Conservation (phyloP, 1,284 basidiomycete species). For the Schizophyllum amplum region DNA sequence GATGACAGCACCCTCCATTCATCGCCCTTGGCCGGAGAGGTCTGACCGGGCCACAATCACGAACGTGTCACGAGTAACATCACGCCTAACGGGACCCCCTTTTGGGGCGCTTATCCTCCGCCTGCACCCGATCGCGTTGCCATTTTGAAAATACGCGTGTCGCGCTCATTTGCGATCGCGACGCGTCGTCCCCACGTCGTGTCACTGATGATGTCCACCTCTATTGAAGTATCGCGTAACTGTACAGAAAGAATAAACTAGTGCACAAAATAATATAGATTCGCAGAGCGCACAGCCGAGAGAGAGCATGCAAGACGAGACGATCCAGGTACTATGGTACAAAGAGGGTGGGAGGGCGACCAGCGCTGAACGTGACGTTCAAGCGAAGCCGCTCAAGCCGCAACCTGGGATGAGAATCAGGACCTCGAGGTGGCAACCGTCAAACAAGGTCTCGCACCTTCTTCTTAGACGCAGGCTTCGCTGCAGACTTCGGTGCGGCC, state of each 20-base stretch:
- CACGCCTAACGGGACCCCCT: not conserved
- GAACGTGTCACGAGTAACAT: not conserved
- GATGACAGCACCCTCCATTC: not conserved
- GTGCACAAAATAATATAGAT: not conserved
- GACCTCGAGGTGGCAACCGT: conserved; percentile 3
- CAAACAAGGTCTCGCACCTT: conserved; percentile 17
- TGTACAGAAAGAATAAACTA: not conserved
- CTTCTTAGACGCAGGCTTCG: conserved; percentile 26
- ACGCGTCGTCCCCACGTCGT: not conserved
- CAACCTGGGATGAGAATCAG: conserved; percentile 10
- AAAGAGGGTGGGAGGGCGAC: conserved; percentile 11
- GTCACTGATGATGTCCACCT: not conserved
- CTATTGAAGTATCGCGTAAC: not conserved
- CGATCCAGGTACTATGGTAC: conserved; percentile 9
- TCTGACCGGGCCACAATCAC: not conserved
- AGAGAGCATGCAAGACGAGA: not conserved
- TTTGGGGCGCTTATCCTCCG: not conserved
- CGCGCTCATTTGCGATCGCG: not conserved
- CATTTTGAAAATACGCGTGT: not conserved
- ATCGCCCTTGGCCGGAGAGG: not conserved
- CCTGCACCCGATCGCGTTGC: not conserved
- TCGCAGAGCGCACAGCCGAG: not conserved
- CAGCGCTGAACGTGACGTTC: conserved; percentile 10
- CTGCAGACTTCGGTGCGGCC: conserved; percentile 24
- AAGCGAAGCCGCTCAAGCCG: conserved; percentile 16